phyloP scores from a whole-genome alignment of 371 early-diverging fungal species.

The Mucor indicus region DNA sequence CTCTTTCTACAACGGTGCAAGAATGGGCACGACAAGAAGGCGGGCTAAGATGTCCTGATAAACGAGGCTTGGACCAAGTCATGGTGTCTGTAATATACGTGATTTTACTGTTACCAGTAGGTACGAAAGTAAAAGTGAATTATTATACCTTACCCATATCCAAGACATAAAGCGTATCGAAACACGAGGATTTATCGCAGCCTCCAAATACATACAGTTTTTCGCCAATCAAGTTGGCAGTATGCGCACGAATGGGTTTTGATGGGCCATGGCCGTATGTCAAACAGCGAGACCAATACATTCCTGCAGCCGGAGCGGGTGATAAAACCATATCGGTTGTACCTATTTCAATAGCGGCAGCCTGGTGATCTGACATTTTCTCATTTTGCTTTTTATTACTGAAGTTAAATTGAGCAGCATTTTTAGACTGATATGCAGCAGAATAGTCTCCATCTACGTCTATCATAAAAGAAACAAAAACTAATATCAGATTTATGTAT shows the following conservation, averaged over 20 bases:
- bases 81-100: slow-evolving; percentile 70
- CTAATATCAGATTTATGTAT: no score
- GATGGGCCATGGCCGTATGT: slow-evolving; percentile 71
- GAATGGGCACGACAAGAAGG: slow-evolving; percentile 86
- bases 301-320: slow-evolving; percentile 78
- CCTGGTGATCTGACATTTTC: slow-evolving; percentile 33
- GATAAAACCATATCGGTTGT: slow-evolving; percentile 18
- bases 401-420: no score
- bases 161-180: slow-evolving; percentile 69
- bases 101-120: neutral
- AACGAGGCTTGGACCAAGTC: slow-evolving; percentile 78
- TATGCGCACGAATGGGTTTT: slow-evolving; percentile 77
- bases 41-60: slow-evolving; percentile 54
- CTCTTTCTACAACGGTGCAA: slow-evolving; percentile 67
- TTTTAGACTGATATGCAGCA: no score
- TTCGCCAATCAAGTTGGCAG: slow-evolving; percentile 75
- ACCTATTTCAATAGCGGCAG: slow-evolving; percentile 37
- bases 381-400: no score
- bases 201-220: slow-evolving; percentile 87
- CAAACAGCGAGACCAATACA: slow-evolving; percentile 85
- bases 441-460: no score
- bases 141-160: slow-evolving; percentile 24
- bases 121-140: neutral
- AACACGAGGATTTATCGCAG: slow-evolving; percentile 74
- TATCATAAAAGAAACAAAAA: no score